These are phyloP conservation scores for Panellus pusillus DNA, from an alignment of 768 basidiomycete species.

Conservation along the genomic window DNA sequence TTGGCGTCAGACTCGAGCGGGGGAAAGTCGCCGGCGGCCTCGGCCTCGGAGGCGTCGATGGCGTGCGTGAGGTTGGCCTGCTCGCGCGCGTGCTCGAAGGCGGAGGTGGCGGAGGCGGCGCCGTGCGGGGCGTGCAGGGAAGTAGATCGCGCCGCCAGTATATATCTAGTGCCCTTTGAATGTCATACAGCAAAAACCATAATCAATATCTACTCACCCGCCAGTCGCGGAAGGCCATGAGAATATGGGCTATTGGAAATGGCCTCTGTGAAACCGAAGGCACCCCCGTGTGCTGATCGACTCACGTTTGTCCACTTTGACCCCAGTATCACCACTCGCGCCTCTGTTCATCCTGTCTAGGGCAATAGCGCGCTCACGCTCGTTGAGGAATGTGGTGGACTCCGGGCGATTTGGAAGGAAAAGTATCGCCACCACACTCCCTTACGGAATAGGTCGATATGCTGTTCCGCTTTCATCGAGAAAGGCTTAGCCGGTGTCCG, in stretches of 20 bases:
- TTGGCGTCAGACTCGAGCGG: conserved; percentile 23
- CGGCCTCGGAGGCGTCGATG: conserved; percentile 70
- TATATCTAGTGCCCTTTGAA: conserved; percentile 44
- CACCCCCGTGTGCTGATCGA: background rate
- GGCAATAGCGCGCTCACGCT: conserved; percentile 55
- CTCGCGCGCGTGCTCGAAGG: conserved; percentile 50
- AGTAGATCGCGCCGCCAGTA: conserved; percentile 69
- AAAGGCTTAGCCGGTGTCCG: conserved; percentile 23
- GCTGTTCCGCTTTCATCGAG: background rate
- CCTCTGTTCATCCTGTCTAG: too few relatives aligned
- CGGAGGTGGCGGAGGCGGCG: conserved; percentile 29
- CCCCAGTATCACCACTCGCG: conserved; percentile 63
- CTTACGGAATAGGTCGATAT: conserved; percentile 30
- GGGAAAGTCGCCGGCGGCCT: conserved; percentile 48
- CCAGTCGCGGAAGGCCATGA: too few relatives aligned
- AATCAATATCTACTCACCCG: conserved; percentile 5
- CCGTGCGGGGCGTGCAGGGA: conserved; percentile 37
- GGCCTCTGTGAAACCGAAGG: background rate
- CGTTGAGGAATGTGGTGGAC: conserved; percentile 43
- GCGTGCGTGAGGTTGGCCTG: conserved; percentile 64
- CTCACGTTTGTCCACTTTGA: conserved; percentile 60
- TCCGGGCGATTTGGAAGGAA: too few relatives aligned
- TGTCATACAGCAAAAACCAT: background rate
- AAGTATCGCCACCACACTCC: conserved; percentile 53
- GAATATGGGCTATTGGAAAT: conserved; percentile 49